Base-by-base conservation (phyloP, 108 stramenopile species). In the Pseudonitzschia delicatissima region DNA sequence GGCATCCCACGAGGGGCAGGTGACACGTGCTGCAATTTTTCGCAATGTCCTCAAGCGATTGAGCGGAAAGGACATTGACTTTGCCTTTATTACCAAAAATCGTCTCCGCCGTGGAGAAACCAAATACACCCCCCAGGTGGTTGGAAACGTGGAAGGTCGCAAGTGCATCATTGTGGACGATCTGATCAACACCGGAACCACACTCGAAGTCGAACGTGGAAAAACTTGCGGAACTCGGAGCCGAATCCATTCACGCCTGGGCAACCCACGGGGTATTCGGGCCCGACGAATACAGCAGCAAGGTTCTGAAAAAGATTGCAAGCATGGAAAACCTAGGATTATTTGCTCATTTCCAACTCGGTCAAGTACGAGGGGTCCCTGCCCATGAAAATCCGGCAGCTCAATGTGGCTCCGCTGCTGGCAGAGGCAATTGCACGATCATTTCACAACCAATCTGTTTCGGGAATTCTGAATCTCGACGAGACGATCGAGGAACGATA, bases 161-260 rank as follows among this genome's bases (percentile, higher is more conserved):
- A 88, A 86, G 29, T 91, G 90, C 64, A 92, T 95, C 58, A 73
- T 95, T 39, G 89, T 95, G 45, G 93, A 95, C 68, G 93, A 95
- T 69, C 90, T 95, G 51, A 81, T 95, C 21, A 90, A 85, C 57
- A 90, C 90, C 0, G 93, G 93, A 18, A 76, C 77, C 20, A 95
- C 93, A 12, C 62, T 95, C 63, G 66, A 58, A 37, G 73, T 63
- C 45, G n/a, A 83, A 85, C 39, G 77, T 91, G 8, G 53, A 80
- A 25, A 76, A 76, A 57, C 57, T 92, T 18, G 57, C 78, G 18
- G 77, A 90, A 53, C 42, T 72, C 7, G 93, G 91, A 8, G 90
- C 90, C 5, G 72, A 82, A 8, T 71, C 77, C 18, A 76, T 91
- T n/a, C 90, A 90, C 57, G 91, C 87, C 13, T 95, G 90, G 88